A percentile compares a stretch with the other conserved stretches of the same genome.
phyloP scores from a whole-genome alignment of 2,329 filamentous ascomycete species.

The Fusarium sp. region DNA sequence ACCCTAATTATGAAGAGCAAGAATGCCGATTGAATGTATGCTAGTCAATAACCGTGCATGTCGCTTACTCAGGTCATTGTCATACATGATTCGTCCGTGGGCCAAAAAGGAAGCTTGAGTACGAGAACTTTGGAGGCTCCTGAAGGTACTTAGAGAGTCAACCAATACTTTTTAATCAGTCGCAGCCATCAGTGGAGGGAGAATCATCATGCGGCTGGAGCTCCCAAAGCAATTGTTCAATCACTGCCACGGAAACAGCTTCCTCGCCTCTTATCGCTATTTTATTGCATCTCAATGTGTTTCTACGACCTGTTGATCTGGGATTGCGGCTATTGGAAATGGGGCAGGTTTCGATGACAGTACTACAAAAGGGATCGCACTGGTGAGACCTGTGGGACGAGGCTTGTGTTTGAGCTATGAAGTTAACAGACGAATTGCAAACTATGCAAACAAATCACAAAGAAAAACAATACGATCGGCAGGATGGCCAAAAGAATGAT shows the following conservation, averaged over 20 bases:
- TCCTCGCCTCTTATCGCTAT: neutral
- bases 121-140: neutral
- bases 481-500: neutral
- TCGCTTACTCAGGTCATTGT: neutral
- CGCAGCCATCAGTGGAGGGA: no score
- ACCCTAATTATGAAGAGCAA: neutral
- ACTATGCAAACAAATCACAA: neutral
- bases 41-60: neutral
- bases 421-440: neutral
- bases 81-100: neutral
- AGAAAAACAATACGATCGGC: rapidly evolving
- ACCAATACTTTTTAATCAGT: neutral
- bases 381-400: neutral
- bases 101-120: neutral
- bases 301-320: neutral
- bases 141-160: neutral
- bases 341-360: neutral
- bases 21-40: neutral
- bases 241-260: neutral
- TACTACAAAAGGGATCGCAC: neutral
- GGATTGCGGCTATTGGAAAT: neutral
- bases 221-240: rapidly evolving
- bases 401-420: neutral
- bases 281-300: rapidly evolving
- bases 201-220: no score